Percentiles rank a stretch among this genome's conserved stretches.
Evolutionary conservation across 495 filamentous ascomycete species (phyloP).

Genomic region (Penicillium diatomitis): DNA sequence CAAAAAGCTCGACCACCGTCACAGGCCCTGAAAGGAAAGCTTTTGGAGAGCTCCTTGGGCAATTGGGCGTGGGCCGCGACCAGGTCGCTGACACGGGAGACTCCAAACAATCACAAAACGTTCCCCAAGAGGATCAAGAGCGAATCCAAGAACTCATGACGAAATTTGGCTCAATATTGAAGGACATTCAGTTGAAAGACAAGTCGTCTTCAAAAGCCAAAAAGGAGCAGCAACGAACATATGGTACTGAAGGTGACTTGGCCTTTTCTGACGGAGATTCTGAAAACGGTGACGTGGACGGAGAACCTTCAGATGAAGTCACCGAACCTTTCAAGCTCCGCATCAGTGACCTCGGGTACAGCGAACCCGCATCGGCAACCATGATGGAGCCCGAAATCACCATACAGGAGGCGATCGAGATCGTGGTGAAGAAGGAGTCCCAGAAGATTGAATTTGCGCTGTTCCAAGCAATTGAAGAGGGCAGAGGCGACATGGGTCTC

Average conservation of each 20-base stretch:
- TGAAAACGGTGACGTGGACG: not conserved
- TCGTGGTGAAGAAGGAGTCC: constrained; percentile 22
- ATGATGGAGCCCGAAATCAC: constrained; percentile 7
- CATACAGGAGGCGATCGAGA: constrained; percentile 15
- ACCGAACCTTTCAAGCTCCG: constrained; percentile 3
- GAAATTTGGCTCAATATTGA: constrained; percentile 21
- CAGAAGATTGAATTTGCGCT: constrained; percentile 17
- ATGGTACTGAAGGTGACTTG: not conserved
- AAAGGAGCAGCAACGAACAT: not conserved
- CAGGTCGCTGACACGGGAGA: not conserved
- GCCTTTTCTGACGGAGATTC: not conserved
- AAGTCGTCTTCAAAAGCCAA: not conserved
- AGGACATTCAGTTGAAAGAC: constrained; percentile 10
- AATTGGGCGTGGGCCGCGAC: constrained; percentile 11
- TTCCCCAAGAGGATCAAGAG: constrained; percentile 5
- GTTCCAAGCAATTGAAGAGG: constrained; percentile 24
- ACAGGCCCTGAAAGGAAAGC: constrained; percentile 18
- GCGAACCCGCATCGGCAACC: constrained; percentile 9
- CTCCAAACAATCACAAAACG: not conserved
- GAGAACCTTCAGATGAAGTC: not conserved
- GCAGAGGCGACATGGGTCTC: constrained; percentile 54
- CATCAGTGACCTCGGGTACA: constrained; percentile 13
- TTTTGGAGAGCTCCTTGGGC: constrained; percentile 19
- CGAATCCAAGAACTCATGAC: constrained; percentile 21
- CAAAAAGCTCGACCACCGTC: constrained; percentile 7